Evolutionary conservation across 225 moss, liverwort and hornwort genomes (phyloP).

Genomic region (Anthoceros angustus): DNA sequence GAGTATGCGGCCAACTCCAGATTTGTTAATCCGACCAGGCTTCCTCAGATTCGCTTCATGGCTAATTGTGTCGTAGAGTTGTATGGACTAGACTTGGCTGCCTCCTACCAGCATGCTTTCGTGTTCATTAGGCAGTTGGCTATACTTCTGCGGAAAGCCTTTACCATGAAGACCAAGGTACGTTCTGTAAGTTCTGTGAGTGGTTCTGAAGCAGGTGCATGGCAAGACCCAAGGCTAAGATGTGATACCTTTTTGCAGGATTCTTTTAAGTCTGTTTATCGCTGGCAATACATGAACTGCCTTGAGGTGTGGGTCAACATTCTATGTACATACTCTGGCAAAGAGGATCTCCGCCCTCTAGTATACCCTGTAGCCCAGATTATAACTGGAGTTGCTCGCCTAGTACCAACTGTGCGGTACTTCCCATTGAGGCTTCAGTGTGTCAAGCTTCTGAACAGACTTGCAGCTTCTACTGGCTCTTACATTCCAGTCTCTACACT

Average conservation of each 20-base stretch:
- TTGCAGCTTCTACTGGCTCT: constrained; percentile 34
- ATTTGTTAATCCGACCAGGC: constrained; percentile 74
- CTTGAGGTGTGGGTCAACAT: constrained; percentile 82
- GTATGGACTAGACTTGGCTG: constrained; percentile 64
- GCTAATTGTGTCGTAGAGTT: constrained; percentile 76
- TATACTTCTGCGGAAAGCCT: constrained; percentile 64
- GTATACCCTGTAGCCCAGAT: constrained; percentile 79
- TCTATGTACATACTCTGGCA: constrained; percentile 48
- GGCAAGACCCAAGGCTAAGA: background rate
- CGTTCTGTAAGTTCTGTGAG: background rate
- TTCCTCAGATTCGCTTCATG: constrained; percentile 82
- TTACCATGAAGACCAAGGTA: constrained; percentile 89
- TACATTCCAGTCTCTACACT: constrained; percentile 65
- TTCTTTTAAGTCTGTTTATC: constrained; percentile 79
- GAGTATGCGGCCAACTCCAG: constrained; percentile 65
- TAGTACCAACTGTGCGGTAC: constrained; percentile 66
- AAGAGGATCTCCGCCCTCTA: constrained; percentile 49
- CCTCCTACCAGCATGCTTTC: constrained; percentile 77
- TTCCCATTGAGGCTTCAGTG: constrained; percentile 82
- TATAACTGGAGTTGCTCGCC: constrained; percentile 67
- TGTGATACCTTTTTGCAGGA: constrained; percentile 30
- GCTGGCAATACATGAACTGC: constrained; percentile 91
- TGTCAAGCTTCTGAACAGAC: constrained; percentile 73
- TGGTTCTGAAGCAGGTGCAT: background rate
- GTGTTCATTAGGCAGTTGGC: constrained; percentile 88